Evolutionary conservation across 2,329 filamentous ascomycete species (phyloP).

Genomic region (Nannizziopsis barbatae): DNA sequence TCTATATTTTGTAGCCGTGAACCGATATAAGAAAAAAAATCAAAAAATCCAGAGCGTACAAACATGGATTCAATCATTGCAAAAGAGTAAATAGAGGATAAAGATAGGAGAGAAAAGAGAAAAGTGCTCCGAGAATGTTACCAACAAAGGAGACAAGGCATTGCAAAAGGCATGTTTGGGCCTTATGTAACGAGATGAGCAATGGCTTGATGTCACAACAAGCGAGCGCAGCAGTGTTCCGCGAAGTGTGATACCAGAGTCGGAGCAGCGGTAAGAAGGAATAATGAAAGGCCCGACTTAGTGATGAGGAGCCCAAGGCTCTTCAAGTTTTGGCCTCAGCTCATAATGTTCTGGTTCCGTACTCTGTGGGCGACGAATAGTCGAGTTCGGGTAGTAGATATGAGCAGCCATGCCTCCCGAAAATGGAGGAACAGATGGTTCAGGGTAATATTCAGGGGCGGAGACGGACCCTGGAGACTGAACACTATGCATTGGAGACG

Average conservation of each 20-base stretch:
- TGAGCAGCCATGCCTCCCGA: constrained; percentile 41
- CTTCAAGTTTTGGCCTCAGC: constrained; percentile 40
- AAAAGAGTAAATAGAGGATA: neutral
- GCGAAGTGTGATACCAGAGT: neutral
- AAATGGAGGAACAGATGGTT: constrained; percentile 49
- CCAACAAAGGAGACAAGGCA: neutral
- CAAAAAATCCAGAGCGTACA: no score
- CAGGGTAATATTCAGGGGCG: constrained; percentile 70
- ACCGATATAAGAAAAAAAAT: no score
- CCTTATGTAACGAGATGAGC: neutral
- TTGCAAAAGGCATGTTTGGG: neutral
- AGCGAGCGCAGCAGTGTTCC: neutral
- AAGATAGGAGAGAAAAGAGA: neutral
- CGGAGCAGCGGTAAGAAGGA: neutral
- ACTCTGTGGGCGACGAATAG: constrained; percentile 62
- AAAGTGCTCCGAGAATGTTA: constrained; percentile 12
- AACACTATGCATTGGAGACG: constrained; percentile 65
- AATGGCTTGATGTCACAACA: neutral
- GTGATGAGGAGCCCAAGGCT: constrained; percentile 1
- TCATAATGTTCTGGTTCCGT: constrained; percentile 60
- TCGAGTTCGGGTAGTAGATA: constrained; percentile 61
- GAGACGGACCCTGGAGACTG: constrained; percentile 54
- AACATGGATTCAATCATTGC: no score
- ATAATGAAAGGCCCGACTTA: neutral
- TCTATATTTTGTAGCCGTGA: no score